phyloP scores from a whole-genome alignment of 1,284 basidiomycete species.

The Gastroboletus turbinatus region DNA sequence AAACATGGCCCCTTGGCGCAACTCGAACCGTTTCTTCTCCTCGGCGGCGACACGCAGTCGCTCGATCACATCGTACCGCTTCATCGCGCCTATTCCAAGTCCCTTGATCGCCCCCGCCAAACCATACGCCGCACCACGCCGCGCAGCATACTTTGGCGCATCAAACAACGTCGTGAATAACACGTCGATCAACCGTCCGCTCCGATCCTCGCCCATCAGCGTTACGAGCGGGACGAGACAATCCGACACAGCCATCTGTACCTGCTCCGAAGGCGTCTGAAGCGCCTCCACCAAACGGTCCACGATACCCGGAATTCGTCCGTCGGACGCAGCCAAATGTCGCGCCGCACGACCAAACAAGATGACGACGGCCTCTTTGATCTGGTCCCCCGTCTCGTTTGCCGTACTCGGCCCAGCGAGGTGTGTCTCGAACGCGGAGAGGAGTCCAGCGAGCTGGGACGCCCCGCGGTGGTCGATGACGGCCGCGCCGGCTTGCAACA shows the following conservation, averaged over 20 bases:
- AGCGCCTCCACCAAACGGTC: slow-evolving; percentile 90
- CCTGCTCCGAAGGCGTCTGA: slow-evolving; percentile 94
- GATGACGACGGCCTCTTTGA: slow-evolving; percentile 95
- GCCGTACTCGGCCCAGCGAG: slow-evolving; percentile 63
- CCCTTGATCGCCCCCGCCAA: slow-evolving; percentile 92
- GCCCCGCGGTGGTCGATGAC: slow-evolving; percentile 87
- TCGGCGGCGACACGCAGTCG: slow-evolving; percentile 79
- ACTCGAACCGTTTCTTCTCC: slow-evolving; percentile 87
- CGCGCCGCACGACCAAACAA: slow-evolving; percentile 92
- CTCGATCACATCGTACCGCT: slow-evolving; percentile 79
- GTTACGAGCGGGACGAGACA: slow-evolving; percentile 88
- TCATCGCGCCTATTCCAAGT: slow-evolving; percentile 82
- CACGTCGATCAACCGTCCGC: slow-evolving; percentile 71
- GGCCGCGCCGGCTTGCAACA: slow-evolving; percentile 83
- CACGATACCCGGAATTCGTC: slow-evolving; percentile 81
- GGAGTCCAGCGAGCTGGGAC: slow-evolving; percentile 71
- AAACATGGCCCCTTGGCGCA: slow-evolving; percentile 93
- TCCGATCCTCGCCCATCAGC: slow-evolving; percentile 58
- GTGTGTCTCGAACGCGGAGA: slow-evolving; percentile 84
- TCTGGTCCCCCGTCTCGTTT: slow-evolving; percentile 78
- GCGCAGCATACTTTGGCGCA: slow-evolving; percentile 84
- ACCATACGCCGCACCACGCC: slow-evolving; percentile 95
- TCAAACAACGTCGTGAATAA: slow-evolving; percentile 78
- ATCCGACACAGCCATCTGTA: slow-evolving; percentile 95
- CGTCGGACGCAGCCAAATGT: slow-evolving; percentile 79